Evolutionary conservation across 2,329 filamentous ascomycete genomes (phyloP), one percentile per base, ranked within the genome.

Genomic region (Rhinocladiella mackenziei): DNA sequence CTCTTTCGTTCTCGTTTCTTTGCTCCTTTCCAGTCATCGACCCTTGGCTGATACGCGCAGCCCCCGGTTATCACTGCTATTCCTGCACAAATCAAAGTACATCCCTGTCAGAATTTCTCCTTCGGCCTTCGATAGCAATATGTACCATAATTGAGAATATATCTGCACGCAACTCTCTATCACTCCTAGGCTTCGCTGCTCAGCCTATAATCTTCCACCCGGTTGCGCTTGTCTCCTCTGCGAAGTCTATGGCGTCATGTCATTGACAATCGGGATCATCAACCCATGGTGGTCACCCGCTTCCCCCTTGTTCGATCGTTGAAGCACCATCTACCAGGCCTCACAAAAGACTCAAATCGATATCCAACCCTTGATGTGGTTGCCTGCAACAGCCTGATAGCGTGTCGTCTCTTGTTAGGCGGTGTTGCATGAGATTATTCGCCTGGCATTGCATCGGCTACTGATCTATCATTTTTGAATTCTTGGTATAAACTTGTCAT

Each of bases 181-280:
- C 13, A 26, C 35, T 26, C 34, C 22, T 38, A 20, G 32, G 23
- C 44, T 28, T 9, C 23, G 15, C 9, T 36, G 10, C 19, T 32
- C 18, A 26, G 5, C 15, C 19, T 19, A 22, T 32, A 38, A 13
- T 34, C 31, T 18, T 9, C 9, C 23, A 13, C 17, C 23, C 15
- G 26, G 6, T 4, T 20, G 14, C 7, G 6, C 5, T 32, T 18
- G 17, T 39, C 32, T 26, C 22, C 37, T 31, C 19, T 18, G 38
- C 38, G 29, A 39, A 43, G 39, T 49, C 49, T 52, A 52, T 52
- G 49, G 49, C 49, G 49, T 52, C 49, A 52, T 52, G 49, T 43
- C 39, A 39, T 36, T 44, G 13, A 48, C 18, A 43, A 38, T 42
- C 25, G 34, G 35, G 35, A 8, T 30, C 39, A 29, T 18, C 19